Base-by-base conservation (phyloP, 2,329 filamentous ascomycete genomes). In the Leptosphaerulina australis region DNA sequence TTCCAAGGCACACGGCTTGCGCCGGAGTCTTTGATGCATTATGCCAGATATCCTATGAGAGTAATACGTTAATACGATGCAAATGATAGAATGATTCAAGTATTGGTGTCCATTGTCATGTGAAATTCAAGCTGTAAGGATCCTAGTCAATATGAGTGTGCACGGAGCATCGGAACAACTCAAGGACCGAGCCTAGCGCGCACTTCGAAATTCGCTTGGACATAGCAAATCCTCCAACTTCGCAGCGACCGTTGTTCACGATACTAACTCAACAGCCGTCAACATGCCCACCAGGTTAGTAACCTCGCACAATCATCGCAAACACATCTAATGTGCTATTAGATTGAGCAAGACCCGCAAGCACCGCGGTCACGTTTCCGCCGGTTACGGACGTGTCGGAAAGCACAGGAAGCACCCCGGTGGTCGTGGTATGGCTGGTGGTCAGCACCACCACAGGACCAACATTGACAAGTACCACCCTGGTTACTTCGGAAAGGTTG, bases 401-500 rank as follows among this genome's bases (percentile, higher is more conserved):
- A 97, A 97, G 89, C 92, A 97, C 88, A 85, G 94, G 77, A 97
- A 99, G 76, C 83, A 86, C 73, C 85, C 85, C 74, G 85, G 85
- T 85, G 85, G 65, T 66, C 84, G 85, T 76, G 85, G 85, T 87
- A 90, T 90, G 81, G 94, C 94, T 78, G 93, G 94, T 95, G 93
- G 92, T 54, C 91, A 97, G 83, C 94, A 99, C 84, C 94, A 99
- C 83, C 91, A 95, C 87, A 81, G 90, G 68, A 96, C 90, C 75
- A 96, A 95, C 83, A 82, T 91, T 73, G 88, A 90, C 79, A 92
- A 93, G 81, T 91, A 93, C 87, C 90, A 96, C 77, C 91, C 93
- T 60, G 94, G 94, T 91, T 97, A 97, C 90, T 97, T 97, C 81
- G 91, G 91, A 81, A 96, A 97, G 88, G 96, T 97, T 80, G 91